Conservation (phyloP, 768 basidiomycete genomes). For the Flagelloscypha sp. region DNA sequence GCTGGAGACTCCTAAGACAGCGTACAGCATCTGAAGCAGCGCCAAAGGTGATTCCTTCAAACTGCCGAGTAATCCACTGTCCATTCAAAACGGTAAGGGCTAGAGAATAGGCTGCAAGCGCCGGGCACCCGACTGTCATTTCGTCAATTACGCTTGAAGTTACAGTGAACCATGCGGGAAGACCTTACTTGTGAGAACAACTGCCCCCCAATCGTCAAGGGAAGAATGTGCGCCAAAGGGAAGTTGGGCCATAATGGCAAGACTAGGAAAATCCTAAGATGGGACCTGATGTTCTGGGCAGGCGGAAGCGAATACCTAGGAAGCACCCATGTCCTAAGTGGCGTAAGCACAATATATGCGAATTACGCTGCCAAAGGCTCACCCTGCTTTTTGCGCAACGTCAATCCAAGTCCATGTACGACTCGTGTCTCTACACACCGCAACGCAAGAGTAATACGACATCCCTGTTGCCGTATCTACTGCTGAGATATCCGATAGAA, state of each 20-base stretch:
- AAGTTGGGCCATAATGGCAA: slow-evolving; percentile 41
- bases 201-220: slow-evolving; percentile 33
- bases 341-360: too few relatives aligned
- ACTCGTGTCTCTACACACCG: too few relatives aligned
- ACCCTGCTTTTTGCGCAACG: too few relatives aligned
- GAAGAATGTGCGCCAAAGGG: slow-evolving; percentile 35
- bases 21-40: slow-evolving; percentile 23
- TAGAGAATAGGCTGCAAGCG: slow-evolving; percentile 37
- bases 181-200: slow-evolving; percentile 32
- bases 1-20: slow-evolving; percentile 32
- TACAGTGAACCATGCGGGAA: too few relatives aligned
- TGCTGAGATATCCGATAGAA: too few relatives aligned
- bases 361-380: too few relatives aligned
- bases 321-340: too few relatives aligned
- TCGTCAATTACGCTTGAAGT: too few relatives aligned
- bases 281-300: slow-evolving; percentile 35
- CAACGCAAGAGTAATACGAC: too few relatives aligned
- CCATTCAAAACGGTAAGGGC: slow-evolving; percentile 33
- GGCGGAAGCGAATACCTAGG: too few relatives aligned
- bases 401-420: too few relatives aligned
- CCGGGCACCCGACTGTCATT: slow-evolving; percentile 38
- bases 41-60: slow-evolving; percentile 21
- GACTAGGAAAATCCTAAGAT: slow-evolving; percentile 40
- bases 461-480: too few relatives aligned
- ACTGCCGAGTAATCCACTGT: slow-evolving; percentile 31